phyloP scores from a whole-genome alignment of 2,329 filamentous ascomycete species.

The Fusarium sp. region DNA sequence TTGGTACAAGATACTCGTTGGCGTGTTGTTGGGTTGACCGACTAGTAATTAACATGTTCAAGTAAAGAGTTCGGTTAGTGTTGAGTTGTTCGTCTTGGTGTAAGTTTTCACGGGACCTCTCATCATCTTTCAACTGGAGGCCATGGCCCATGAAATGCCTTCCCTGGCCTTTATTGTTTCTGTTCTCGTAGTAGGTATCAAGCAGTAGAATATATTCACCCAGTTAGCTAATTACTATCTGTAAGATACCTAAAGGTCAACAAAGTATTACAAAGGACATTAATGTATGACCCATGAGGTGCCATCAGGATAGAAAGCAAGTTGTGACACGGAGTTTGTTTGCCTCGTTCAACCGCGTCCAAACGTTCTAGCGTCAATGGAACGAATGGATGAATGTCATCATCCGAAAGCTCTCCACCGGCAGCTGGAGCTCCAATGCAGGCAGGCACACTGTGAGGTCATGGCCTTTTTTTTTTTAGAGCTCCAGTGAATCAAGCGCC shows the following conservation, averaged over 20 bases:
- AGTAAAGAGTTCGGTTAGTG: background rate
- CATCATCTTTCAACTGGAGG: background rate
- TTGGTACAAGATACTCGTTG: background rate
- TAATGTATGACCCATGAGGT: background rate
- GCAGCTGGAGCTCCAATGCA: background rate
- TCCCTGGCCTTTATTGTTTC: background rate
- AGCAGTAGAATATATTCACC: background rate
- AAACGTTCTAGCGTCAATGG: background rate
- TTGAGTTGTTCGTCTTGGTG: background rate
- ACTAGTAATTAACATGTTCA: background rate
- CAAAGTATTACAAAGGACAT: background rate
- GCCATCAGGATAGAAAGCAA: background rate
- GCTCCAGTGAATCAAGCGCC: slow-evolving; percentile 23
- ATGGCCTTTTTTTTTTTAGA: background rate
- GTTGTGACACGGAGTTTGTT: background rate
- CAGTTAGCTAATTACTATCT: too few relatives aligned
- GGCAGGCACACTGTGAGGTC: background rate
- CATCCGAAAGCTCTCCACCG: slow-evolving; percentile 3
- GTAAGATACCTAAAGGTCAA: background rate
- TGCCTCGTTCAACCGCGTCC: background rate
- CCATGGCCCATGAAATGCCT: background rate
- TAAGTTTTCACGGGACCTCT: background rate
- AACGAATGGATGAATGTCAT: background rate
- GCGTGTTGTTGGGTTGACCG: background rate
- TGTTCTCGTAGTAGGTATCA: background rate